Conservation (phyloP, 345 rosid species). For the Populus deltoides region DNA sequence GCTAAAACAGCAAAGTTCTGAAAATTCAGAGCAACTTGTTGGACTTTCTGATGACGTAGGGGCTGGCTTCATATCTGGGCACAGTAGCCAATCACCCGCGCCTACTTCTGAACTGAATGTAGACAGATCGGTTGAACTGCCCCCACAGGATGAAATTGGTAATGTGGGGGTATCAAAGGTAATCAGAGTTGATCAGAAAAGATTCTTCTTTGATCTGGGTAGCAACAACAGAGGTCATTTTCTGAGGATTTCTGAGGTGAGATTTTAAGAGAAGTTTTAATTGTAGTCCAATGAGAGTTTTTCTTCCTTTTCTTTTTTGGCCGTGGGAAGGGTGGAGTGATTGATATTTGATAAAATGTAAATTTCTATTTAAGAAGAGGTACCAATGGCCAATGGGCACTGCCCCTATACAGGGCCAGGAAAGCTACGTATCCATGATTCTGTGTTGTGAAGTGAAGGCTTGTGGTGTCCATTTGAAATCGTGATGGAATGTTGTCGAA, state of each 20-base stretch:
- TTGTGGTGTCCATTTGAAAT: neutral
- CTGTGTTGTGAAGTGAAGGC: neutral
- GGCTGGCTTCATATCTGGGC: slow-evolving; percentile 98
- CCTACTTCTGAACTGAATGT: slow-evolving; percentile 64
- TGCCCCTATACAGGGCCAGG: neutral
- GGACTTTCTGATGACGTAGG: slow-evolving; percentile 99
- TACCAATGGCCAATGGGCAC: neutral
- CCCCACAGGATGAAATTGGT: slow-evolving; percentile 68
- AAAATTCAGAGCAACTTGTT: slow-evolving; percentile 63
- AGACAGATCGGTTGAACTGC: slow-evolving; percentile 66
- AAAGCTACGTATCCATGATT: neutral
- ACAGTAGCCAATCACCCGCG: slow-evolving; percentile 58
- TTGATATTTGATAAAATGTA: too few species aligned
- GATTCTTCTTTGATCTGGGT: slow-evolving; percentile 94
- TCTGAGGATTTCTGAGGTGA: slow-evolving; percentile 93
- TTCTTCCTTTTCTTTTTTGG: neutral
- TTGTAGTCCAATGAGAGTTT: neutral
- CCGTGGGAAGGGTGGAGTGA: too few species aligned
- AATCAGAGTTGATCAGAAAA: slow-evolving; percentile 88
- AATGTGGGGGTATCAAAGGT: slow-evolving; percentile 67
- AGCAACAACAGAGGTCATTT: slow-evolving; percentile 93
- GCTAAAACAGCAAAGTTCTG: slow-evolving; percentile 61
- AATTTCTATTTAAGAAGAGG: too few species aligned
- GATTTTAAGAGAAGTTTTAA: slow-evolving; percentile 2
- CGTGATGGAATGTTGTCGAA: slow-evolving; percentile 8